These are phyloP conservation scores for Xylariaceae sp. DNA, from an alignment of 2,329 filamentous ascomycete genomes.

Conservation along the genomic window DNA sequence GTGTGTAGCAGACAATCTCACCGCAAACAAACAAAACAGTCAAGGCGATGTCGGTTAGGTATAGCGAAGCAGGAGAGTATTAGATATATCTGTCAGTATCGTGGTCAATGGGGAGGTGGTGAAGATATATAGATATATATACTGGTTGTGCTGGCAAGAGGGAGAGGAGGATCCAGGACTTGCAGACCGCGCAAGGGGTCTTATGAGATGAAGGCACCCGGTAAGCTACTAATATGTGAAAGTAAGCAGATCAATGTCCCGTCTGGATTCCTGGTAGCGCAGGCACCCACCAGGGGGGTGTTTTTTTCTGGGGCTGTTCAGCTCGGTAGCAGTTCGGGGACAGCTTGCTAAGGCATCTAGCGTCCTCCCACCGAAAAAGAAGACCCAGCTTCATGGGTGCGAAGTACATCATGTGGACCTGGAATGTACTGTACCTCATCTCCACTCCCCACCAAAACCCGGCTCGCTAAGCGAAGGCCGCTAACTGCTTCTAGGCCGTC, in stretches of 20 bases:
- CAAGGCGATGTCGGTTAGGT: not conserved
- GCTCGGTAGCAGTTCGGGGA: not conserved
- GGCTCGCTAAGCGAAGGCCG: not conserved
- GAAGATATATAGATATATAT: not conserved
- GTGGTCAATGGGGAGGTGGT: not conserved
- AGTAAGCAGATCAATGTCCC: not conserved
- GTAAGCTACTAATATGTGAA: not conserved
- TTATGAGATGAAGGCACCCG: not conserved
- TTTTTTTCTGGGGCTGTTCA: not conserved
- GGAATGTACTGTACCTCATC: not conserved
- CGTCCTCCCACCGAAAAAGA: not conserved
- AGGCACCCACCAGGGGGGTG: not conserved
- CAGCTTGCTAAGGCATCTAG: not conserved
- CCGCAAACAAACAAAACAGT: conserved; percentile 5
- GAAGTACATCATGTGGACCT: not conserved
- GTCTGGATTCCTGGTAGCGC: not conserved
- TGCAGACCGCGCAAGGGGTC: not conserved
- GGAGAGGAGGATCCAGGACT: not conserved
- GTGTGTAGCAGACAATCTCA: conserved; percentile 7
- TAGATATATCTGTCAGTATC: not conserved
- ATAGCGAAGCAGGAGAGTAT: not conserved
- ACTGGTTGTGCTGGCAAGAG: not conserved
- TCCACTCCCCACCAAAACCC: not conserved
- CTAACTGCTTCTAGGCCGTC: not conserved
- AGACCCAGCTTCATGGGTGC: not conserved